Evolutionary conservation across 305 asterid species (phyloP).

Genomic region (Withania somnifera): DNA sequence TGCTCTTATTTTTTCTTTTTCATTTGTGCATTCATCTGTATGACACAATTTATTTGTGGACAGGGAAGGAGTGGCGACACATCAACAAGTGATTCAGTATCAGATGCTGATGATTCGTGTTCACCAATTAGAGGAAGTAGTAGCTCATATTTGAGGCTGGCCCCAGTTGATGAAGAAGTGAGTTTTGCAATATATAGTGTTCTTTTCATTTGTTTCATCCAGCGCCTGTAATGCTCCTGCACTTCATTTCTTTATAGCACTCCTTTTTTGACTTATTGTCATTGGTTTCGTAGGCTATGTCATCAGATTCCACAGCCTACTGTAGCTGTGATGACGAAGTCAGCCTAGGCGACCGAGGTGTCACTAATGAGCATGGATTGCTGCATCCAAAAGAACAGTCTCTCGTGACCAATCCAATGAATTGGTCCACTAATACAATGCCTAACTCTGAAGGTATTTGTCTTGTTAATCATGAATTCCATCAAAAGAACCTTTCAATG

Average conservation of each 20-base stretch:
- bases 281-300: constrained; percentile 36
- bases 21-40: background rate
- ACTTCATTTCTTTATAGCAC: background rate
- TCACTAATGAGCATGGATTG: constrained; percentile 22
- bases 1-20: background rate
- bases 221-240: background rate
- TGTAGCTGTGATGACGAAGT: constrained; percentile 62
- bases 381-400: constrained; percentile 19
- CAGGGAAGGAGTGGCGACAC: constrained; percentile 53
- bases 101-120: constrained; percentile 38
- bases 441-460: constrained; percentile 36
- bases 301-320: constrained; percentile 50
- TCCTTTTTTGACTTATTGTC: background rate
- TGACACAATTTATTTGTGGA: constrained; percentile 13
- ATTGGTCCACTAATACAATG: constrained; percentile 18
- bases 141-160: constrained; percentile 19
- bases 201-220: background rate
- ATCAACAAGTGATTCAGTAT: constrained; percentile 44
- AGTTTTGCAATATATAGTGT: constrained; percentile 10
- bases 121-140: constrained; percentile 35
- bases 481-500: background rate
- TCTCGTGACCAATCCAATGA: constrained; percentile 8
- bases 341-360: constrained; percentile 24
- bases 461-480: background rate
- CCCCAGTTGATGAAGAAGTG: constrained; percentile 60